Base-by-base conservation (phyloP, 208 protist species). In the Trypanosomatidae sp. region DNA sequence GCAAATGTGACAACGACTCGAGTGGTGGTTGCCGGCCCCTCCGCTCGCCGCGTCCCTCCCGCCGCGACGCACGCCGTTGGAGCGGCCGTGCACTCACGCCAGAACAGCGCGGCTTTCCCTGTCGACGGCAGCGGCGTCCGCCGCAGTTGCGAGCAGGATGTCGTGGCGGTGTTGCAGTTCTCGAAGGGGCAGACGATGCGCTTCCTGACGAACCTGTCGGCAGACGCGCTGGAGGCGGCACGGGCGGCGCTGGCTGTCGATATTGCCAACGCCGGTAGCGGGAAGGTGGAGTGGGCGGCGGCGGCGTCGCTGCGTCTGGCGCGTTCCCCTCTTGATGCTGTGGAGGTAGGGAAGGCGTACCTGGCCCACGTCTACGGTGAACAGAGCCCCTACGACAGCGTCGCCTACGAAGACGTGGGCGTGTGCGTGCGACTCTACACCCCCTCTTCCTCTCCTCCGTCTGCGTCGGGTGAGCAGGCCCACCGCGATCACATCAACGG, bases 91-190 rank as follows among this genome's bases (percentile, higher is more conserved):
- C n/a, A n/a, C n/a, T n/a, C n/a, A n/a, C n/a, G n/a, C n/a, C n/a
- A n/a, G n/a, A n/a, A n/a, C n/a, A n/a, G n/a, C n/a, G n/a, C n/a
- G n/a, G n/a, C n/a, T n/a, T n/a, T n/a, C n/a, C n/a, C n/a, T n/a
- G n/a, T n/a, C n/a, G 22, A 46, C 46, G n/a, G 33, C 3, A 49
- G 59, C 7, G 66, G 43, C 15, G 49, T 44, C 33, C 77, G 55
- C 0, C 56, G 47, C 15, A 77, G 66, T 47, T 59, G 58, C 28
- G 73, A 80, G 36, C 39, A 22, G 12, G 66, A 77, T 25, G 77
- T 85, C 8, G 77, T 79, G 19, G 74, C 81, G 7, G 72, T 85
- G 44, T 60, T 91, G 30, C 80, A 86, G 67, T 91, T 91, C 64
- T 66, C 77, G 22, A 81, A 82, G 30, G 82, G 86, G 0, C 79